phyloP scores from a whole-genome alignment of 768 basidiomycete genomes.

The Mycena kentingensis region DNA sequence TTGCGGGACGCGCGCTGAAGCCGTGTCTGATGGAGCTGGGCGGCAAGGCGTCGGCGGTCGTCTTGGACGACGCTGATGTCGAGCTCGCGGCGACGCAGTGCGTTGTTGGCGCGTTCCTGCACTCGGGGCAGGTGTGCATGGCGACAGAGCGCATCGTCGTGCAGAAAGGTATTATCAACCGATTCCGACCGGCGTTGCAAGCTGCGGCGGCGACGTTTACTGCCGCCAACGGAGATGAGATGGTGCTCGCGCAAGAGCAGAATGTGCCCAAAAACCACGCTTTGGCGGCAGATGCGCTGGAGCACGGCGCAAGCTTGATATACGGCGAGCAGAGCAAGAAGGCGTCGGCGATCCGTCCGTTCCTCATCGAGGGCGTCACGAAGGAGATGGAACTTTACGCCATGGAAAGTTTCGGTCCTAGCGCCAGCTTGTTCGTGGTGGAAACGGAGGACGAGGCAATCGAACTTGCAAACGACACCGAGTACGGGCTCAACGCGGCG shows the following conservation, averaged over 20 bases:
- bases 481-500: constrained; percentile 18
- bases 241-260: constrained; percentile 14
- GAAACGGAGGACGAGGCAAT: constrained; percentile 21
- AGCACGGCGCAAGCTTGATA: constrained; percentile 20
- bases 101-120: constrained; percentile 55
- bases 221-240: not conserved
- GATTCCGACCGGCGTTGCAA: constrained; percentile 53
- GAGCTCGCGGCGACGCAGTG: constrained; percentile 55
- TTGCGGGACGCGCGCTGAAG: constrained; percentile 65
- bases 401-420: constrained; percentile 22
- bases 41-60: constrained; percentile 49
- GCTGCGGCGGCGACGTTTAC: constrained; percentile 40
- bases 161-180: constrained; percentile 62
- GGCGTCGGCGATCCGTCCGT: constrained; percentile 7
- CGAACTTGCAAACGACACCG: constrained; percentile 17
- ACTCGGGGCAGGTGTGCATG: constrained; percentile 69
- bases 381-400: constrained; percentile 18
- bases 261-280: constrained; percentile 14
- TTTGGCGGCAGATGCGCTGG: constrained; percentile 17
- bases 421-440: constrained; percentile 17
- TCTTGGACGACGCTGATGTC: constrained; percentile 52
- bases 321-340: constrained; percentile 15
- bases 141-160: constrained; percentile 72
- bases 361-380: constrained; percentile 20
- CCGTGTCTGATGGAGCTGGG: constrained; percentile 61